Base-by-base conservation (phyloP, 202 grass and related monocot species). In the Schoenoplectus tabernaemontani region DNA sequence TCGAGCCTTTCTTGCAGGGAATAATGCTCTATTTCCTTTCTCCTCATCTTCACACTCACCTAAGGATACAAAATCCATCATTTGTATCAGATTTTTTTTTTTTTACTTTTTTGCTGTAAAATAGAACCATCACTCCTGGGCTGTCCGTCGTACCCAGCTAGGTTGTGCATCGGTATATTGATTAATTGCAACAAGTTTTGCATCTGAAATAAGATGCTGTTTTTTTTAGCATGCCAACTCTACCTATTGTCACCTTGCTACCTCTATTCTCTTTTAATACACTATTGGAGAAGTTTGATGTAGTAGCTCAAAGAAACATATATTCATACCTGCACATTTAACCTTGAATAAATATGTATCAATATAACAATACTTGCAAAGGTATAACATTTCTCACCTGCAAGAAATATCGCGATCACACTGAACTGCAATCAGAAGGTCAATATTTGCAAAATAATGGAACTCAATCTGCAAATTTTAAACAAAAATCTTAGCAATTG, bases 181-280 rank as follows among this genome's bases (percentile, higher is more conserved):
- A 62, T 92, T 85, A n/a, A 77, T 85, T 63, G 83, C 81, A 63
- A 85, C 88, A 79, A 76, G 48, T 62, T 89, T 91, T 34, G 71
- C 87, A 76, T 93, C 90, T 15, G 92, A 96, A 86, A 96, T 84
- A 26, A 99, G 77, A 69, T 99, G 92, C 77, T 99, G 92, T n/a
- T 74, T 74, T 96, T 81, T 99, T 99, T 16, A 96, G 88, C 90
- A 99, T 92, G 76, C 92, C 96, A 66, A 90, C 92, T 83, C 86
- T 90, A 41, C 96, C 92, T 28, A 96, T 88, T 1, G 87, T 86
- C 47, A 91, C 85, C 72, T 93, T 99, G 72, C 88, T 99, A 60
- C 92, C 85, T 84, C 85, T 86, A 62, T 99, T 96, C 3, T 99
- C 96, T 77, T 89, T 95, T 77, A 91, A 53, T 12, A 89, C 82